These are phyloP conservation scores for Candida sphagnicola DNA, from an alignment of 805 yeast genomes.

Conservation along the genomic window DNA sequence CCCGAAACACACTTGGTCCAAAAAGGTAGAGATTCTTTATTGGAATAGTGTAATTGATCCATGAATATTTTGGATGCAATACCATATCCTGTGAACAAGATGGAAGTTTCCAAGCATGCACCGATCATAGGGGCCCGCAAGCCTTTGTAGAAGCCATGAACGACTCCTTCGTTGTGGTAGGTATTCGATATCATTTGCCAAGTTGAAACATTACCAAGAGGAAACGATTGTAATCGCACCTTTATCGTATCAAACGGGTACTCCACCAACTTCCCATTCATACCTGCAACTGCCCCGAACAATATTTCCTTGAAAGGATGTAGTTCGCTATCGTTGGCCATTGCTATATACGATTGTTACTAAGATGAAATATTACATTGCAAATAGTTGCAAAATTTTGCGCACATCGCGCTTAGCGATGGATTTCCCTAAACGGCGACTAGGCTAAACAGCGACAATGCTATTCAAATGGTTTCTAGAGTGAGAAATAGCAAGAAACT, in stretches of 20 bases:
- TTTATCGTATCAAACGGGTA: conserved; percentile 92
- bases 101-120: conserved; percentile 86
- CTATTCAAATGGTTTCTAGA: too few species aligned
- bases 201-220: conserved; percentile 54
- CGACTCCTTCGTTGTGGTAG: conserved; percentile 59
- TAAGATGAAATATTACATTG: not conserved
- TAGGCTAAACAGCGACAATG: too few species aligned
- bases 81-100: conserved; percentile 66
- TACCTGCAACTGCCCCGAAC: conserved; percentile 66
- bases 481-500: too few species aligned
- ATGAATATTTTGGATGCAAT: conserved; percentile 32
- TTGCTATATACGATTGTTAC: not conserved
- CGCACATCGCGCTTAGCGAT: conserved; percentile 5
- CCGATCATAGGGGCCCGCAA: conserved; percentile 80
- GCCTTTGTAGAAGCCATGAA: conserved; percentile 76
- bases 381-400: conserved; percentile 2
- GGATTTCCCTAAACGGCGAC: not conserved
- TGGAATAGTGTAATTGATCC: conserved; percentile 15
- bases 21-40: conserved; percentile 33
- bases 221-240: conserved; percentile 70
- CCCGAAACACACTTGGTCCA: conserved; percentile 61
- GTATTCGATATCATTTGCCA: conserved; percentile 63
- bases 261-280: conserved; percentile 78
- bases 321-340: conserved; percentile 6
- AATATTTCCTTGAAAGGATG: conserved; percentile 36